phyloP scores from a whole-genome alignment of 768 basidiomycete genomes.

The Postia placenta region DNA sequence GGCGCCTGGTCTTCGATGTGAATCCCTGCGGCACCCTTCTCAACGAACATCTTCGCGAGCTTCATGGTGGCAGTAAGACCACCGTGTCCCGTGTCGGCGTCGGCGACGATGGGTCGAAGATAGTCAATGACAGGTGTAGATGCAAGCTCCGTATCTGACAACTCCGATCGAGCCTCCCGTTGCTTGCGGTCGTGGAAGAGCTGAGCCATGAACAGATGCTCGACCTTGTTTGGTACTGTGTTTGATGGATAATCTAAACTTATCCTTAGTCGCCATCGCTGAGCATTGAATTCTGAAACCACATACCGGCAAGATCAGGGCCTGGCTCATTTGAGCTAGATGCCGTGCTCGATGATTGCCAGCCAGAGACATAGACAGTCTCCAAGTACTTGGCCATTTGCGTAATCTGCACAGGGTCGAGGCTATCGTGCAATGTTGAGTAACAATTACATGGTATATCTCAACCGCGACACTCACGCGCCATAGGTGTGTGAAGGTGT shows the following conservation, averaged over 20 bases:
- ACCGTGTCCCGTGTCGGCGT: slow-evolving; percentile 97
- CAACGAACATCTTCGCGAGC: slow-evolving; percentile 97
- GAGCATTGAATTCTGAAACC: neutral
- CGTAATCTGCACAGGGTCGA: slow-evolving; percentile 96
- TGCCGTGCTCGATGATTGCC: slow-evolving; percentile 92
- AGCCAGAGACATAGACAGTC: slow-evolving; percentile 97
- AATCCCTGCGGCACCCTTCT: slow-evolving; percentile 96
- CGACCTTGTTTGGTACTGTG: slow-evolving; percentile 98
- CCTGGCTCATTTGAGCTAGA: slow-evolving; percentile 94
- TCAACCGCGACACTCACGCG: slow-evolving; percentile 66
- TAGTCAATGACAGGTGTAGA: slow-evolving; percentile 77
- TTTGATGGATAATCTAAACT: slow-evolving; percentile 89
- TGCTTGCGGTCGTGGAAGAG: slow-evolving; percentile 99
- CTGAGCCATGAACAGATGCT: slow-evolving; percentile 96
- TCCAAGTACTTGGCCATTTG: slow-evolving; percentile 99
- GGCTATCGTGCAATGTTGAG: slow-evolving; percentile 39
- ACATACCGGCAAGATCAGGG: slow-evolving; percentile 88
- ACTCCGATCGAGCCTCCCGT: slow-evolving; percentile 64
- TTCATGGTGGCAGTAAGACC: slow-evolving; percentile 99
- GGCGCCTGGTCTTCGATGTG: slow-evolving; percentile 98
- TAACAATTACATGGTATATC: neutral
- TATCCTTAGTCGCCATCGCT: neutral
- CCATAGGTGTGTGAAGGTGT: slow-evolving; percentile 96
- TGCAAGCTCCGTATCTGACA: slow-evolving; percentile 68
- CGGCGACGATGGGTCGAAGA: slow-evolving; percentile 90